Percentiles rank a stretch among this genome's conserved stretches.
These are phyloP conservation scores for Fonsecaea pedrosoi DNA, from an alignment of 2,329 filamentous ascomycete species.

Conservation along the genomic window DNA sequence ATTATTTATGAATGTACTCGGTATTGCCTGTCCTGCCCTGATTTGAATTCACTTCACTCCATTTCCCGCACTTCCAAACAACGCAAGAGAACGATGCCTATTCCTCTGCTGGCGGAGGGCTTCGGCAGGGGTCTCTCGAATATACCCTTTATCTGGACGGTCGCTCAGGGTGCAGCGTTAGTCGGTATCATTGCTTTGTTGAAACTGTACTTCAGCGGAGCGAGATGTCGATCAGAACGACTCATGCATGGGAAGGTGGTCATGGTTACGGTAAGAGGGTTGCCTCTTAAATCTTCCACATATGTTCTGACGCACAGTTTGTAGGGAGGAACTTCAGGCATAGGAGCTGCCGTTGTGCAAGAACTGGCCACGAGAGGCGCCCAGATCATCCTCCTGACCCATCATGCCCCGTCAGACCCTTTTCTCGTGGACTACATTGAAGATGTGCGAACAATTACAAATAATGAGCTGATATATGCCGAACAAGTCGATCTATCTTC, in stretches of 20 bases:
- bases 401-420: conserved; percentile 78
- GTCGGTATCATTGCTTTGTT: conserved; percentile 61
- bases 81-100: conserved; percentile 59
- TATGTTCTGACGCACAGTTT: conserved; percentile 8
- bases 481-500: conserved; percentile 91
- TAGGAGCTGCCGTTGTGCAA: conserved; percentile 78
- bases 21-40: neutral
- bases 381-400: conserved; percentile 88
- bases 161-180: conserved; percentile 61
- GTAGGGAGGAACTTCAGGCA: conserved; percentile 86
- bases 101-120: conserved; percentile 64
- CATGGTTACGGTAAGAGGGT: conserved; percentile 75
- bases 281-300: neutral
- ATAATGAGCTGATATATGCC: conserved; percentile 89
- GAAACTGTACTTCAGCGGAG: conserved; percentile 81
- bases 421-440: conserved; percentile 94
- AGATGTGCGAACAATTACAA: conserved; percentile 76
- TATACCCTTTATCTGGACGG: conserved; percentile 60
- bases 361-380: conserved; percentile 81
- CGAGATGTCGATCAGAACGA: conserved; percentile 75
- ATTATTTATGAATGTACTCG: neutral
- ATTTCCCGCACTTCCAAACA: neutral
- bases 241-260: conserved; percentile 93
- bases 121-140: conserved; percentile 61
- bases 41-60: neutral